Evolutionary conservation across 805 yeast genomes (phyloP).

Genomic region (Kodamaea jinghongensis): DNA sequence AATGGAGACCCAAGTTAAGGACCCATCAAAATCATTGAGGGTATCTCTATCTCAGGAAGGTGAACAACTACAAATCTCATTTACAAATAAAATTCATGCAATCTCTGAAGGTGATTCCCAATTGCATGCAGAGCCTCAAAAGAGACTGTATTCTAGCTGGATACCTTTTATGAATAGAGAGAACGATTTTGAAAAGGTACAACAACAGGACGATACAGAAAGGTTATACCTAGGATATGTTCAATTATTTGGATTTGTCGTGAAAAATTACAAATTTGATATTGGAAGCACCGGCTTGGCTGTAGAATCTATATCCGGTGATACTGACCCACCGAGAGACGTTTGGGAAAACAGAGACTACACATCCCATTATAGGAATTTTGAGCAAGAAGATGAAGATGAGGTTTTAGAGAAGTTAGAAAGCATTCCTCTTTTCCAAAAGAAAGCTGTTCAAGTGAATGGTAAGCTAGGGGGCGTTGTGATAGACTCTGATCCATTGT

Average conservation of each 20-base stretch:
- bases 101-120: too few species aligned
- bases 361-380: conserved; percentile 21
- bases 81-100: too few species aligned
- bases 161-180: not conserved
- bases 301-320: not conserved
- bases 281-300: conserved; percentile 8
- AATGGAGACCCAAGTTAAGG: too few species aligned
- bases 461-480: conserved; percentile 6
- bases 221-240: conserved; percentile 31
- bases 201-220: conserved; percentile 1
- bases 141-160: conserved; percentile 1
- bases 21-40: too few species aligned
- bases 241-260: conserved; percentile 39
- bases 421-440: conserved; percentile 22
- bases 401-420: conserved; percentile 20
- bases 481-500: conserved; percentile 3
- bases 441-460: conserved; percentile 25
- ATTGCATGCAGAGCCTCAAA: too few species aligned
- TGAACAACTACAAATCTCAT: too few species aligned
- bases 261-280: conserved; percentile 35
- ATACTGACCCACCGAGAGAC: conserved; percentile 10
- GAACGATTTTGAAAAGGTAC: not conserved
- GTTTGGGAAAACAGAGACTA: conserved; percentile 39
- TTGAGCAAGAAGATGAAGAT: conserved; percentile 22
- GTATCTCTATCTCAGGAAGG: too few species aligned